phyloP scores from a whole-genome alignment of 140 eudicot species.

The Anethum foeniculum region DNA sequence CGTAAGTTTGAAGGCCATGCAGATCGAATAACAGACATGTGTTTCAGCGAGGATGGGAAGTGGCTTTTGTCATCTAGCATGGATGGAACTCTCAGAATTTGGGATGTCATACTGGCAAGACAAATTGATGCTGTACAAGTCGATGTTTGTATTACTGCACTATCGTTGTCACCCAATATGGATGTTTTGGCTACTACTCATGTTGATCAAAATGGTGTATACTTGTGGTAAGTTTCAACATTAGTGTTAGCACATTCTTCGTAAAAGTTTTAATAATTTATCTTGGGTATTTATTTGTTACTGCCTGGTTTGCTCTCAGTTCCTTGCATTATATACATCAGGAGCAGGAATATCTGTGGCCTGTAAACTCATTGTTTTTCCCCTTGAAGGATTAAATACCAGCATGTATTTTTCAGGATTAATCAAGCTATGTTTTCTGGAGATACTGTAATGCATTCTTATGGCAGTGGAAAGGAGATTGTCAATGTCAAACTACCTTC shows the following conservation, averaged over 20 bases:
- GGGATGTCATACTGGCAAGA: constrained; percentile 90
- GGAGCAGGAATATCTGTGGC: not conserved
- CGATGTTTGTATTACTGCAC: constrained; percentile 75
- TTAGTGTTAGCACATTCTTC: not conserved
- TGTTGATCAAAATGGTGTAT: constrained; percentile 94
- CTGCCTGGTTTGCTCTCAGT: not conserved
- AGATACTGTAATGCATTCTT: constrained; percentile 30
- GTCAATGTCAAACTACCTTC: constrained; percentile 72
- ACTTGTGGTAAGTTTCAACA: constrained; percentile 48
- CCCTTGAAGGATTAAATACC: not conserved
- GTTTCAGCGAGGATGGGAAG: constrained; percentile 97
- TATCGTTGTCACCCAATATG: constrained; percentile 91
- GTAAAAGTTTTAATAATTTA: not conserved
- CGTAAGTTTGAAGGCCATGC: constrained; percentile 87
- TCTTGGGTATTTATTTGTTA: not conserved
- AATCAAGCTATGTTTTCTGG: constrained; percentile 94
- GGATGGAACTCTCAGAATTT: constrained; percentile 94
- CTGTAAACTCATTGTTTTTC: not conserved
- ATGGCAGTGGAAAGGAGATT: constrained; percentile 86
- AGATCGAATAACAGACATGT: constrained; percentile 79
- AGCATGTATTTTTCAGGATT: constrained; percentile 39
- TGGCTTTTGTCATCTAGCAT: constrained; percentile 96
- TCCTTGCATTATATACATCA: not conserved
- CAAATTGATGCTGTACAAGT: constrained; percentile 88
- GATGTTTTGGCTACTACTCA: constrained; percentile 94